Evolutionary conservation across 1,284 basidiomycete species (phyloP), one percentile per base, ranked within the genome.

Genomic region (Heterobasidion occidentale): DNA sequence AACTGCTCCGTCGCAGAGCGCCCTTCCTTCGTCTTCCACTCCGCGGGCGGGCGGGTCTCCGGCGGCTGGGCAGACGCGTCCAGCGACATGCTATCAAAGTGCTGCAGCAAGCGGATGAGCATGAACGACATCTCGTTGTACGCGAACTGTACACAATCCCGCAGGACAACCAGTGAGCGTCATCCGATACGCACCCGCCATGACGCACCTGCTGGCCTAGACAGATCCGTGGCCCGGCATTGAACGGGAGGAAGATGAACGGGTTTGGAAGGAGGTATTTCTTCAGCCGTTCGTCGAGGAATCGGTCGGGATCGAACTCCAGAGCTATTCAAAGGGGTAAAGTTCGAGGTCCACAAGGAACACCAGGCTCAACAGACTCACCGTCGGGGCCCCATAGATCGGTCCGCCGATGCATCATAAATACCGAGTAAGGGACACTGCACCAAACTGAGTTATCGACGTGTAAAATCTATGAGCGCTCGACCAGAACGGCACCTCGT

Each of bases 51-150:
- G 14, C 56, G 51, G 7, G 68, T 62, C 14, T 59, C 59, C 2
- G 51, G 12, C 0, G 55, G 65, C 17, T 74, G 73, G 3, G 59
- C 60, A 1, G 68, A 67, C 42, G 54, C 51, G 15, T 65, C 71
- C 3, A 78, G 60, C 27, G 61, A 53, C 14, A 77, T 60, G 1
- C 46, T 55, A 12, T 67, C 64, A 59, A 76, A 69, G 12, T 60
- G 59, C 59, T 77, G 75, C 12, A 77, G 61, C 2, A 78, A 58
- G 27, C 71, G 67, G 47, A 75, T 61, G 33, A 77, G 63, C 61
- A 73, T 67, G 59, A 71, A 74, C 15, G 72, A 74, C 0, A 67
- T 61, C 59, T 76, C 71, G 51, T 74, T 70, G 56, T 71, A 72
- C 34, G 76, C 74, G 61, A 74, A 74, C 65, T 74, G 35, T 15